Percentiles rank a stretch among this genome's conserved stretches.
Evolutionary conservation across 192 early-diverging fungal species (phyloP).

Genomic region (Backusella sp.): DNA sequence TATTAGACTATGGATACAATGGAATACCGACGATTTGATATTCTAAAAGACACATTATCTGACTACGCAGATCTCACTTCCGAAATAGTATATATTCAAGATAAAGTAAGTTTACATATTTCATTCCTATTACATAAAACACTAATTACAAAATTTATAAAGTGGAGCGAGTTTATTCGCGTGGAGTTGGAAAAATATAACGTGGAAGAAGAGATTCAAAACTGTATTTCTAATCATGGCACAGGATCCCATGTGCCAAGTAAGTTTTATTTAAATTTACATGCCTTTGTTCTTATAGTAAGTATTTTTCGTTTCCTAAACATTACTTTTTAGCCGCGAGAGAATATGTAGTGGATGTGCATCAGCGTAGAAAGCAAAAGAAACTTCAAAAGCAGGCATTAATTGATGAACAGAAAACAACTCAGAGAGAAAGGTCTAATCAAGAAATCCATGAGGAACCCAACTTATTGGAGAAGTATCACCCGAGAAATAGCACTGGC

Average conservation of each 20-base stretch:
- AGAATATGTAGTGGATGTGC: slow-evolving; percentile 14
- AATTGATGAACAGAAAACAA: neutral
- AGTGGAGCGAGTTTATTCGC: slow-evolving; percentile 29
- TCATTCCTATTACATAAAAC: neutral
- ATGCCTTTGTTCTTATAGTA: neutral
- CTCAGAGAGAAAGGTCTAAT: neutral
- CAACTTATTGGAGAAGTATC: neutral
- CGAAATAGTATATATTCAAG: slow-evolving; percentile 18
- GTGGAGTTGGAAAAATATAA: slow-evolving; percentile 18
- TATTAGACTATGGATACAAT: slow-evolving; percentile 17
- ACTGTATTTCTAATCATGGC: neutral
- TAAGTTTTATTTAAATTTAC: slow-evolving; percentile 2
- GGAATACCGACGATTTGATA: slow-evolving; percentile 24
- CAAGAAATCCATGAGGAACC: neutral
- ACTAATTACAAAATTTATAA: neutral
- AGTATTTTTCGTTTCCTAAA: neutral
- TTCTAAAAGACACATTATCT: slow-evolving; percentile 21
- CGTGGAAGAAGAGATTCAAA: slow-evolving; percentile 15
- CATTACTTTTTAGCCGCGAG: slow-evolving; percentile 6
- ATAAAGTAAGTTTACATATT: slow-evolving; percentile 8
- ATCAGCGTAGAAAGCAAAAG: neutral
- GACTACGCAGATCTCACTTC: slow-evolving; percentile 27
- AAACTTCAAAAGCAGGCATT: neutral
- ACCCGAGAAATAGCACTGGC: neutral
- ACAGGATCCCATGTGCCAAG: slow-evolving; percentile 6